These are phyloP conservation scores for Ustilago loliicola DNA, from an alignment of 1,284 basidiomycete genomes.

Conservation along the genomic window DNA sequence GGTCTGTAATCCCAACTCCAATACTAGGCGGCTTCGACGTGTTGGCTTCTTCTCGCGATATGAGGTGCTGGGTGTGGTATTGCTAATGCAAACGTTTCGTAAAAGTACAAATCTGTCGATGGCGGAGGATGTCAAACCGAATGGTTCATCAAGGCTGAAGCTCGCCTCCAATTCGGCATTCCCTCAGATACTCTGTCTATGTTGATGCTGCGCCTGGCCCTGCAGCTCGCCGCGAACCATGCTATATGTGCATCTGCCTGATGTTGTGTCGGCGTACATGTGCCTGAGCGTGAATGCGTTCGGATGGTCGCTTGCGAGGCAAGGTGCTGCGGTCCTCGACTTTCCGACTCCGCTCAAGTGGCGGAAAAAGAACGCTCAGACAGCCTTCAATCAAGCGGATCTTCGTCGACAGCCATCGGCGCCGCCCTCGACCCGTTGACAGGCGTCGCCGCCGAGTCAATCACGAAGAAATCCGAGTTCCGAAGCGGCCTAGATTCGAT, in stretches of 20 bases:
- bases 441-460: slow-evolving; percentile 55
- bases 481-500: slow-evolving; percentile 59
- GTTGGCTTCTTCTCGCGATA: background rate
- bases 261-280: background rate
- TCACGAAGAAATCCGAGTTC: slow-evolving; percentile 67
- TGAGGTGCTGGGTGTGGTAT: background rate
- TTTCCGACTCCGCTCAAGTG: background rate
- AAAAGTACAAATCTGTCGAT: slow-evolving; percentile 12
- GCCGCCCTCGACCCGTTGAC: slow-evolving; percentile 40
- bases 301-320: background rate
- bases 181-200: background rate
- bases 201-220: background rate
- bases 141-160: background rate
- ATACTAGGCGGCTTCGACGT: no score
- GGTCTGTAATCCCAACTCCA: background rate
- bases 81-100: slow-evolving; percentile 1
- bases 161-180: background rate
- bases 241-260: no score
- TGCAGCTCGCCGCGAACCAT: no score
- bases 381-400: slow-evolving; percentile 50
- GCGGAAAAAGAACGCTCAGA: background rate
- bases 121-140: background rate
- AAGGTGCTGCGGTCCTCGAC: background rate
- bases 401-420: slow-evolving; percentile 53
- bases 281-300: background rate